Evolutionary conservation across 805 yeast species (phyloP).

Genomic region (Myxozyma neglecta): DNA sequence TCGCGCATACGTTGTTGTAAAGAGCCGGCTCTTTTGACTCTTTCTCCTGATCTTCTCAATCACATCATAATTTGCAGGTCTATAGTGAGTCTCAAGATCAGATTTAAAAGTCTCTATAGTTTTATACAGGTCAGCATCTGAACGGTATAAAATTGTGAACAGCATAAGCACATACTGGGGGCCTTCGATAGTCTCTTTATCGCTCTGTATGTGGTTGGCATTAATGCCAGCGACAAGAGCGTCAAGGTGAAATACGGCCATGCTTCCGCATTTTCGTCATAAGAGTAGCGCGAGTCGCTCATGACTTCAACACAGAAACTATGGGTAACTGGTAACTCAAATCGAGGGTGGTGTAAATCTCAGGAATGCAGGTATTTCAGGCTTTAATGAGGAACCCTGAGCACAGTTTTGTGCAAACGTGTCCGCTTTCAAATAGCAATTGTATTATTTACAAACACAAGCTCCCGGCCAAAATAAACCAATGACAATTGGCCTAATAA

Average conservation of each 20-base stretch:
- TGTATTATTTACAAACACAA: too few relatives aligned
- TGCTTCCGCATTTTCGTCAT: constrained; percentile 86
- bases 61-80: constrained; percentile 29
- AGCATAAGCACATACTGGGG: background rate
- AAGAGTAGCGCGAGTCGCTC: constrained; percentile 63
- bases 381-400: too few relatives aligned
- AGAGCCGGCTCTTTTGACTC: constrained; percentile 35
- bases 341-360: too few relatives aligned
- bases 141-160: background rate
- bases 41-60: constrained; percentile 34
- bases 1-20: constrained; percentile 38
- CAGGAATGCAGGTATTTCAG: too few relatives aligned
- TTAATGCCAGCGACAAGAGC: constrained; percentile 59
- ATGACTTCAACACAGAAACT: constrained; percentile 33
- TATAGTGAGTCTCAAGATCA: constrained; percentile 15
- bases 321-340: too few relatives aligned
- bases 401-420: too few relatives aligned
- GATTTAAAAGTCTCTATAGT: background rate
- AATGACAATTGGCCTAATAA: too few relatives aligned
- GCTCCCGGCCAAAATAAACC: too few relatives aligned
- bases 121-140: background rate
- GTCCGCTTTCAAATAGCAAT: too few relatives aligned
- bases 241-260: constrained; percentile 92
- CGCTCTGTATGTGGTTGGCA: constrained; percentile 56
- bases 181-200: constrained; percentile 23